Evolutionary conservation across 805 yeast species (phyloP), one percentile per base, ranked within the genome.

Genomic region (Metschnikowia peoriensis): DNA sequence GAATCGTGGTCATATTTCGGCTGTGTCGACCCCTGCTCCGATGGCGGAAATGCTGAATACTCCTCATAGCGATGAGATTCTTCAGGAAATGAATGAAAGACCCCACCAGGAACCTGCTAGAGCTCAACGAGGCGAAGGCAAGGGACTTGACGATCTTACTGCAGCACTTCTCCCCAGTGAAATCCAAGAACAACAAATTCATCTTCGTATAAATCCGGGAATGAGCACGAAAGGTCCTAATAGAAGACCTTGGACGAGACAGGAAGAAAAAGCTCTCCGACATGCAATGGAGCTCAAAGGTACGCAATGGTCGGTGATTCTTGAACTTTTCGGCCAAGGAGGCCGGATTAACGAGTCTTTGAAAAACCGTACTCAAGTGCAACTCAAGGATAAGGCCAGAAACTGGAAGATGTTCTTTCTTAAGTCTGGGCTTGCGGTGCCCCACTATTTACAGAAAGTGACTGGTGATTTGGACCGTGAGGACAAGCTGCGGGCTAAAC

Each of bases 361-460:
- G 60, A 93, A 90, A 68, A 88, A 90, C 66, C 77, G 99, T 65
- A 86, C 88, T 4, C 96, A 91, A 63, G 89, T 93, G 15, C 99
- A 94, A 66, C 77, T 94, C 53, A 94, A 94, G 68, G 99, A 94
- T 66, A 94, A 94, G 66, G 98, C 98, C 0, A 80, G 99, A 59
- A 94, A 94, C 66, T 88, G 97, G 90, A 94, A 94, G 66, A 81
- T 92, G 81, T 85, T 85, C 58, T 90, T 86, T 66, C 72, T 91
- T 53, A 88, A 90, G 63, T 80, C 84, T 47, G 88, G 88, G 1
- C 68, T 84, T 38, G 86, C 88, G 9, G 81, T 93, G 2, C 99
- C 99, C 0, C 84, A 79, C 2, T 92, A 89, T 62, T 72, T 94
- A 54, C 76, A 75, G 49, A 84, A 86, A 56, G 98, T 93, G 17